Percentiles rank a stretch among this genome's conserved stretches.
These are phyloP conservation scores for Syzygium malaccense DNA, from an alignment of 441 rosid species.

Conservation along the genomic window DNA sequence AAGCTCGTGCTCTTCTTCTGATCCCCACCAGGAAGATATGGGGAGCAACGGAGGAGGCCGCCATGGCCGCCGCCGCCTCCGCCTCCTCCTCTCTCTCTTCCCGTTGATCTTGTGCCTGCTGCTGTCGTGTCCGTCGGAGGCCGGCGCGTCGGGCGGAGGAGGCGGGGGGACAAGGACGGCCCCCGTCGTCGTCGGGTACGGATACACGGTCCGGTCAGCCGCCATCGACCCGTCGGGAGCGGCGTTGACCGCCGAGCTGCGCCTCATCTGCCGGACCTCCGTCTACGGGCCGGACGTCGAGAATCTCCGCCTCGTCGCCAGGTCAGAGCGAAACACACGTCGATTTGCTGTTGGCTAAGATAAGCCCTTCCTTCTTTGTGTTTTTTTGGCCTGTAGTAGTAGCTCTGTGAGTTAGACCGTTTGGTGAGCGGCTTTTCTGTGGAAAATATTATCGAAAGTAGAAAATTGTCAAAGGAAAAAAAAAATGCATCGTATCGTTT, in stretches of 20 bases:
- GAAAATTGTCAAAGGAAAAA: no score
- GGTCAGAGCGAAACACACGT: background rate
- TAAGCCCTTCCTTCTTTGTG: no score
- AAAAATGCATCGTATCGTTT: no score
- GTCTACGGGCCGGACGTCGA: constrained; percentile 45
- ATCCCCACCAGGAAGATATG: background rate
- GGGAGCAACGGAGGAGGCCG: background rate
- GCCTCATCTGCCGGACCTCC: constrained; percentile 37
- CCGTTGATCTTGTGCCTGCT: background rate
- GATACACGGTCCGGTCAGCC: constrained; percentile 39
- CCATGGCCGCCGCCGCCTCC: no score
- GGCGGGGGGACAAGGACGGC: no score
- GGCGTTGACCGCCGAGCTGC: constrained; percentile 39
- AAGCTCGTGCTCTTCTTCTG: background rate
- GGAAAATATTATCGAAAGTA: no score
- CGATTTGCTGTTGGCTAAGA: no score
- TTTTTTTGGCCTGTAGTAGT: no score
- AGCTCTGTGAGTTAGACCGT: background rate
- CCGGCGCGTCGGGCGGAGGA: background rate
- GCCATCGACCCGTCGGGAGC: constrained; percentile 4
- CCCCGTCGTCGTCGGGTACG: constrained; percentile 28
- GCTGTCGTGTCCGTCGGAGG: background rate
- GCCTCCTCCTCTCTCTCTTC: no score
- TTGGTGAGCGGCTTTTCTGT: background rate
- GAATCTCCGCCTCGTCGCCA: constrained; percentile 37